Percentiles rank a stretch among this genome's conserved stretches.
Evolutionary conservation across 2,329 filamentous ascomycete genomes (phyloP).

Genomic region (Colletotrichum brevisporum): DNA sequence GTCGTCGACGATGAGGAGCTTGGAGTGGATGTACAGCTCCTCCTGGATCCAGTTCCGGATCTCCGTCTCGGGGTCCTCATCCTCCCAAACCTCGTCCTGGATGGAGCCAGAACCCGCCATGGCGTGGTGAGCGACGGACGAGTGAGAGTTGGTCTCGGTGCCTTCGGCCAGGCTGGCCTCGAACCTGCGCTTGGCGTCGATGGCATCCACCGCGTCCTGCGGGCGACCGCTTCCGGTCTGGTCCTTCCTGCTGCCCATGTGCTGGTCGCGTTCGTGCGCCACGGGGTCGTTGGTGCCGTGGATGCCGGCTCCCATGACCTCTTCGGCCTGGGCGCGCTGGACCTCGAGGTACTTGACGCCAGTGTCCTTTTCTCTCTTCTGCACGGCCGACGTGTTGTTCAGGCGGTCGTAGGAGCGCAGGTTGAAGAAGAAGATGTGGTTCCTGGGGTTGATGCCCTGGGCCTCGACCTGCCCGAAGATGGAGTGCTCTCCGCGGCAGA

Average conservation of each 20-base stretch:
- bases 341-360: conserved; percentile 89
- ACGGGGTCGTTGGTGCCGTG: conserved; percentile 67
- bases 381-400: conserved; percentile 82
- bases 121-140: conserved; percentile 79
- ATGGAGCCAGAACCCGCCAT: conserved; percentile 77
- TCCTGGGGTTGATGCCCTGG: conserved; percentile 80
- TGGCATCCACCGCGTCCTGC: conserved; percentile 53
- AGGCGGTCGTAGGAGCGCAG: conserved; percentile 92
- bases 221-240: conserved; percentile 46
- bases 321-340: conserved; percentile 88
- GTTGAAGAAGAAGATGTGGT: conserved; percentile 96
- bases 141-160: conserved; percentile 52
- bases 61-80: conserved; percentile 78
- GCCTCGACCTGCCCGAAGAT: conserved; percentile 84
- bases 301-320: conserved; percentile 84
- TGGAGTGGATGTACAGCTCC: conserved; percentile 95
- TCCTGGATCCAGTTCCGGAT: conserved; percentile 94
- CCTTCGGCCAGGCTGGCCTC: conserved; percentile 61
- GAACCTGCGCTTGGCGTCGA: conserved; percentile 66
- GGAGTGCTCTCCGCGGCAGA: conserved; percentile 90
- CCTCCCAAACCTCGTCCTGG: conserved; percentile 82
- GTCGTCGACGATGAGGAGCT: conserved; percentile 91
- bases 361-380: conserved; percentile 82
- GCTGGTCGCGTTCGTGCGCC: conserved; percentile 61
- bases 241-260: conserved; percentile 60